phyloP scores from a whole-genome alignment of 257 asterid species.

The Fraxinus cuspidata region DNA sequence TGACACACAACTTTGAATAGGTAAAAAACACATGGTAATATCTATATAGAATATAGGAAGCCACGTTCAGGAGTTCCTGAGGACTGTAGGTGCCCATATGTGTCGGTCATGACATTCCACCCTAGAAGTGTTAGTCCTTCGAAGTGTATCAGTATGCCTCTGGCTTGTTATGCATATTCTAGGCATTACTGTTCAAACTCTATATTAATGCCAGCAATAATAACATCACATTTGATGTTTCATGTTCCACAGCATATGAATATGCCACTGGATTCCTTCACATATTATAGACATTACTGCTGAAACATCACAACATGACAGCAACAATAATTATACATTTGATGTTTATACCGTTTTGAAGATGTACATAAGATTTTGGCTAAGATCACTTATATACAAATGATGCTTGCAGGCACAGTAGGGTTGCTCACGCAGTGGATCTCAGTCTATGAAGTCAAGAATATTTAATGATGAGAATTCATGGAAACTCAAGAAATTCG shows the following conservation, averaged over 20 bases:
- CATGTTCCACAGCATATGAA: conserved; percentile 1
- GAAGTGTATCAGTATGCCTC: conserved; percentile 15
- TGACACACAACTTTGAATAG: background rate
- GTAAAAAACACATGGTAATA: background rate
- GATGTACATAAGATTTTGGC: background rate
- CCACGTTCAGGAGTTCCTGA: background rate
- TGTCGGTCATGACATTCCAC: background rate
- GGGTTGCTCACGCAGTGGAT: no score
- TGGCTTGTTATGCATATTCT: background rate
- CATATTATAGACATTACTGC: background rate
- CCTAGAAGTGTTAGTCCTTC: background rate
- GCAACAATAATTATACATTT: background rate
- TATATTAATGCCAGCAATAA: background rate
- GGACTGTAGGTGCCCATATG: background rate
- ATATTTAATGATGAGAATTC: background rate
- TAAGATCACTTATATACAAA: background rate
- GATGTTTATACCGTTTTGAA: background rate
- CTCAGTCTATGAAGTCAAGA: background rate
- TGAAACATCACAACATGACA: background rate
- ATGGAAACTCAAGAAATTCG: background rate
- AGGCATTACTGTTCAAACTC: background rate
- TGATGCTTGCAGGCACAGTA: background rate
- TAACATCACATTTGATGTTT: conserved; percentile 7
- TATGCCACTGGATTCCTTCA: background rate
- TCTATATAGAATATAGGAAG: background rate